Evolutionary conservation across 148 eudicot species (phyloP), one percentile per base, ranked within the genome.

Genomic region (Agrostemma githago): DNA sequence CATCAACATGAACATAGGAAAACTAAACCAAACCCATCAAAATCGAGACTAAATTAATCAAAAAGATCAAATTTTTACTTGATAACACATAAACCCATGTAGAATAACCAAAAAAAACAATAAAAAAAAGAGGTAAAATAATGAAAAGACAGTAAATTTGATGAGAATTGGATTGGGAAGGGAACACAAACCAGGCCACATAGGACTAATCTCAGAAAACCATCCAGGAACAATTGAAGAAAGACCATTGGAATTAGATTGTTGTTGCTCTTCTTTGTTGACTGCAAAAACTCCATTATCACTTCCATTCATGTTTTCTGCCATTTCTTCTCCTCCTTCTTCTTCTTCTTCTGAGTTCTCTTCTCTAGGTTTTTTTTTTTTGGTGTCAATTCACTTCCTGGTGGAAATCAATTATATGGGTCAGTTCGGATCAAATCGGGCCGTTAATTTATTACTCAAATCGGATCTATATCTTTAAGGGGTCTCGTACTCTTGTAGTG

Each of bases 191-290:
- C 98, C 98, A 78, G 98, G 98, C 98, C 98, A 95, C 96, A 95
- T 86, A 56, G 98, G 97, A 84, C 96, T 95, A 69, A 95, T 90
- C 83, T 95, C 98, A 70, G 98, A 95, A 67, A 95, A 95, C 98
- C 98, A 95, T 4, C 98, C 98, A 60, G 98, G 92, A 57, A 92
- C 84, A 56, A 92, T 80, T 58, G 96, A 77, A 26, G 97, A 86
- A 1, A 95, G 75, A 5, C 71, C 76, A 62, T 84, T 43, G 34
- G 34, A 26, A 67, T 6, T 77, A 3, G 72, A 41, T 43, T 62
- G 75, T 0, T 68, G 21, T 4, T 62, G 5, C 40, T 6, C 57
- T 0, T 62, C 75, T 8, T 81, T 78, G 64, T 73, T 78, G 34
- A 72, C 83, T 58, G 63, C 65, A 39, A 77, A 75, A 74, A 71